These are phyloP conservation scores for Drosera spatulata DNA, from an alignment of 179 eudicot species.

Conservation along the genomic window DNA sequence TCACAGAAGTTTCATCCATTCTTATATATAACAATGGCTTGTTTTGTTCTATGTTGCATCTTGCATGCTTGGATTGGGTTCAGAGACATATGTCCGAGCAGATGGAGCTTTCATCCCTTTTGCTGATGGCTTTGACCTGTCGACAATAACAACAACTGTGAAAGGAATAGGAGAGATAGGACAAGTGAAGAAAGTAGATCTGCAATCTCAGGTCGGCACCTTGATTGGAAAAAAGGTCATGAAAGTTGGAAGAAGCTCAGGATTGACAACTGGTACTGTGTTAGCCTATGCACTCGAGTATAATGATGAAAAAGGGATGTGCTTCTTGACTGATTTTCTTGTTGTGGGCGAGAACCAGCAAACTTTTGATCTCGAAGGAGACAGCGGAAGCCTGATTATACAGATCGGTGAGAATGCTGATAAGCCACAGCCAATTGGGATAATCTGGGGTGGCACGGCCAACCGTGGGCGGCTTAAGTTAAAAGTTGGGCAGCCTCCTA, in stretches of 20 bases:
- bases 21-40: constrained; percentile 24
- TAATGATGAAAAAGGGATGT: constrained; percentile 94
- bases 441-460: constrained; percentile 99
- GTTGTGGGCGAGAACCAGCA: constrained; percentile 97
- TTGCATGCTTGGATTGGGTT: not conserved
- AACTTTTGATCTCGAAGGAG: constrained; percentile 97
- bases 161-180: constrained; percentile 83
- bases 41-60: not conserved
- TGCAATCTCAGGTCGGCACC: constrained; percentile 76
- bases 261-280: constrained; percentile 75
- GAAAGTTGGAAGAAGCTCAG: constrained; percentile 99
- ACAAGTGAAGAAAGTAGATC: constrained; percentile 63
- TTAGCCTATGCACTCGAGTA: constrained; percentile 95
- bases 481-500: constrained; percentile 88
- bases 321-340: constrained; percentile 93
- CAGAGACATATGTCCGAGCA: constrained; percentile 68
- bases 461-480: constrained; percentile 92
- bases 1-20: constrained; percentile 97
- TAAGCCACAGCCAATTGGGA: constrained; percentile 87
- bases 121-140: constrained; percentile 41
- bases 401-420: constrained; percentile 65
- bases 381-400: constrained; percentile 87
- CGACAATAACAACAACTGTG: constrained; percentile 36
- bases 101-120: constrained; percentile 70
- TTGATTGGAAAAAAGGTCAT: constrained; percentile 79